These are phyloP conservation scores for Diacronema lutheri DNA, from an alignment of 78 protist species.

Conservation along the genomic window DNA sequence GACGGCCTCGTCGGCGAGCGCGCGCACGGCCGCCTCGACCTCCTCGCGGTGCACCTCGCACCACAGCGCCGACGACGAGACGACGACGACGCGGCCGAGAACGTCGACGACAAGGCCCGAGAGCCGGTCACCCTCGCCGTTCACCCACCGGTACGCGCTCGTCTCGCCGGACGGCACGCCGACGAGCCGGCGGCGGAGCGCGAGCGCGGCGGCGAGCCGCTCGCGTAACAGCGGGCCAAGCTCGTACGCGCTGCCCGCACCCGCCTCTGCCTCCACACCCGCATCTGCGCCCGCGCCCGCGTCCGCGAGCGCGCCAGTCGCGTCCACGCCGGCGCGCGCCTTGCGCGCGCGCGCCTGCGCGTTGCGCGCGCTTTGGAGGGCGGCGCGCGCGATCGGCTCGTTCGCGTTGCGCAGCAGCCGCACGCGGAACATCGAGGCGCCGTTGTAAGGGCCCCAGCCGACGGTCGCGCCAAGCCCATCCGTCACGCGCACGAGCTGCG, in stretches of 20 bases:
- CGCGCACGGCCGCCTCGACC: background rate
- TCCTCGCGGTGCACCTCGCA: background rate
- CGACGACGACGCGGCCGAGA: background rate
- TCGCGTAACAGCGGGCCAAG: background rate
- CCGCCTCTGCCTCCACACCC: too few relatives aligned
- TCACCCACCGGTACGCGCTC: slow-evolving; percentile 19
- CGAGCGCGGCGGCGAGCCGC: background rate
- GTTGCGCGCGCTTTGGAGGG: background rate
- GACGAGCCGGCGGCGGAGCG: background rate
- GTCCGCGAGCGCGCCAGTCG: too few relatives aligned
- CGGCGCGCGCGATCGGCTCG: background rate
- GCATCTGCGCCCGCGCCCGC: too few relatives aligned
- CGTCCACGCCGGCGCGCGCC: too few relatives aligned
- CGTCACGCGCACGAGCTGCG: background rate
- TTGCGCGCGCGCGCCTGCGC: too few relatives aligned
- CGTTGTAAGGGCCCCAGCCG: slow-evolving; percentile 33
- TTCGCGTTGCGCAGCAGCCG: background rate
- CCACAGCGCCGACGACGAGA: background rate
- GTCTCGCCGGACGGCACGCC: background rate
- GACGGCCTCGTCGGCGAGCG: background rate
- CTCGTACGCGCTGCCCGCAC: too few relatives aligned
- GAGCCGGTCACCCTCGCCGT: slow-evolving; percentile 36
- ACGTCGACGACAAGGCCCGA: slow-evolving; percentile 21
- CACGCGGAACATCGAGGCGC: slow-evolving; percentile 10
- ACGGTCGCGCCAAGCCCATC: background rate